Base-by-base conservation (phyloP, 345 rosid genomes). In the Iberis pinnata region DNA sequence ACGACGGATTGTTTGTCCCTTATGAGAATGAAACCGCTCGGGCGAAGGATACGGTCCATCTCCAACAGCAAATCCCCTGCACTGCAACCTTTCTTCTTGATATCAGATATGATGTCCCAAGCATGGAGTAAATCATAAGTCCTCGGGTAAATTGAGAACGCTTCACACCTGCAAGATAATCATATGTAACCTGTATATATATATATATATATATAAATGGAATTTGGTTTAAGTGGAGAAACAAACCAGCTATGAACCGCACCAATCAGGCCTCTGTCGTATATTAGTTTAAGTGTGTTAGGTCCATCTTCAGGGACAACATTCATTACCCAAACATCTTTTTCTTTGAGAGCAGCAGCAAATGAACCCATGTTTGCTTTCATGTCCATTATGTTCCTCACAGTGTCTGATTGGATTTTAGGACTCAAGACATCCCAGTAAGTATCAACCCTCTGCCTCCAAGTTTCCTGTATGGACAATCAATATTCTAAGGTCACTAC, bases 341-440 rank as follows among this genome's bases (percentile, higher is more conserved):
- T n/a, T 9, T 53, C 69, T 64, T 71, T 82, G 18, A 82, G 61
- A 18, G 95, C 92, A 65, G 95, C 94, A 17, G 76, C 95, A 70
- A 89, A 86, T 12, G 95, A 86, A 0, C 97, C 95, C 69, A 78
- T 48, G 75, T 73, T 61, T 58, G 94, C 88, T 66, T 89, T 89
- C 95, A 86, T 83, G 79, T 89, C 97, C 94, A 89, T 86, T 67
- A 89, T 14, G 60, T 89, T 89, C 73, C 94, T 78, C 49, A 84
- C 11, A 5, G 88, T 76, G 61, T 89, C 73, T 5, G 83, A 42
- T 18, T 81, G 60, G 43, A 82, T 73, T 78, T 73, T 82, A 19
- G 95, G 70, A 66, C 80, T 75, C 73, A 89, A 64, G 47, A 86
- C 77, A 56, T 82, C 75, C 93, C 84, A 89, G 56, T 86, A 89